Percentiles rank a stretch among this genome's conserved stretches.
Evolutionary conservation across 164 flowering plant species (phyloP).

Genomic region (Kalanchoe fedtschenkoi): DNA sequence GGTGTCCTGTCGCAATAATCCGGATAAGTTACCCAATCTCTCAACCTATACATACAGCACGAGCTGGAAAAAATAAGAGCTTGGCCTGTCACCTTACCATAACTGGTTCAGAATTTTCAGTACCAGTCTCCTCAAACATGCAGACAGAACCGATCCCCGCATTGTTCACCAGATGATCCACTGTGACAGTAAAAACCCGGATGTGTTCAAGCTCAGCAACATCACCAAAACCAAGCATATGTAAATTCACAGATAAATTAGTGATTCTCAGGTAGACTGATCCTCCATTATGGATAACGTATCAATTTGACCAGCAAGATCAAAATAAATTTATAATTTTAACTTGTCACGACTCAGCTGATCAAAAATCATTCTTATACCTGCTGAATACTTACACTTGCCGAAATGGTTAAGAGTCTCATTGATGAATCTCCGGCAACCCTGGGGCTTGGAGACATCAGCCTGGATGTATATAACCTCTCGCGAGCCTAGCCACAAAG

Average conservation of each 20-base stretch:
- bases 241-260: too few relatives aligned
- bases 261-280: too few relatives aligned
- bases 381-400: constrained; percentile 31
- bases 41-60: not conserved
- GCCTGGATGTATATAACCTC: constrained; percentile 33
- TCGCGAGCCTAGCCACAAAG: constrained; percentile 35
- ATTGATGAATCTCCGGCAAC: constrained; percentile 31
- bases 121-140: constrained; percentile 32
- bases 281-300: too few relatives aligned
- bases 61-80: not conserved
- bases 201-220: not conserved
- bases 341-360: too few relatives aligned
- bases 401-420: constrained; percentile 40
- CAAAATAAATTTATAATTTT: too few relatives aligned
- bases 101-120: constrained; percentile 12
- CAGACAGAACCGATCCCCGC: constrained; percentile 33
- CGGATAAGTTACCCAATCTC: too few relatives aligned
- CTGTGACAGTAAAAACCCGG: constrained; percentile 15
- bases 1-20: constrained; percentile 17
- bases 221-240: not conserved
- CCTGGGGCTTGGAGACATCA: constrained; percentile 41
- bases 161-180: constrained; percentile 65
- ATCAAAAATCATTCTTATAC: too few relatives aligned
- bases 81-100: constrained; percentile 29
- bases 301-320: too few relatives aligned